These are phyloP conservation scores for Trypanosoma mega DNA, from an alignment of 208 protist genomes.

Conservation along the genomic window DNA sequence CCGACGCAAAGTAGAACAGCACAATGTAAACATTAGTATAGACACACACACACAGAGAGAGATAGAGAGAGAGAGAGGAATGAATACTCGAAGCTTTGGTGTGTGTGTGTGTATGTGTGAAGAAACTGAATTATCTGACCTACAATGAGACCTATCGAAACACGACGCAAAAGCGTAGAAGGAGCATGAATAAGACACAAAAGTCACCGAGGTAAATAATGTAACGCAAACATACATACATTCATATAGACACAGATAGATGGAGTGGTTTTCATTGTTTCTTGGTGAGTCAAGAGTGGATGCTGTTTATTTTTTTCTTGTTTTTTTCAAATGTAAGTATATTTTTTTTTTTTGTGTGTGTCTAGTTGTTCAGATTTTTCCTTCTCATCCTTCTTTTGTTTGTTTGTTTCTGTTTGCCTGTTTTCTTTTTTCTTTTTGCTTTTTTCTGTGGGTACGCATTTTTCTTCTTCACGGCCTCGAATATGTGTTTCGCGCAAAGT, in stretches of 20 bases:
- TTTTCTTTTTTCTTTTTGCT: slow-evolving; percentile 3
- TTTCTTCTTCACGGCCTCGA: slow-evolving; percentile 29
- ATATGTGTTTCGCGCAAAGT: slow-evolving; percentile 80
- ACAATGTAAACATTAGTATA: background rate
- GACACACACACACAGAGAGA: background rate
- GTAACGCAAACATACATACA: background rate
- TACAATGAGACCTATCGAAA: too few species aligned
- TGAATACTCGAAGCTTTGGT: background rate
- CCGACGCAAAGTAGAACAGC: background rate
- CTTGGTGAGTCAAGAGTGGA: background rate
- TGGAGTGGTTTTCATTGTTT: background rate
- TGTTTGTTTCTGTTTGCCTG: background rate
- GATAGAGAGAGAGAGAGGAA: background rate
- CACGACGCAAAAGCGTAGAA: too few species aligned
- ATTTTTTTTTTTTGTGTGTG: background rate
- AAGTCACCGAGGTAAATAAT: too few species aligned
- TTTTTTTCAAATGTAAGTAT: background rate
- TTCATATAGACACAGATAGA: background rate
- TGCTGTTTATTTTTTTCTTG: background rate
- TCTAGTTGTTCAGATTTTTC: background rate
- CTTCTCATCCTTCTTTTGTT: background rate
- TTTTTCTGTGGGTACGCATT: background rate
- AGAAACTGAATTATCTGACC: background rate
- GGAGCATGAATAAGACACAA: too few species aligned
- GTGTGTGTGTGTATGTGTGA: background rate